Conservation (phyloP, 257 asterid species). For the Ophiorrhiza pumila region DNA sequence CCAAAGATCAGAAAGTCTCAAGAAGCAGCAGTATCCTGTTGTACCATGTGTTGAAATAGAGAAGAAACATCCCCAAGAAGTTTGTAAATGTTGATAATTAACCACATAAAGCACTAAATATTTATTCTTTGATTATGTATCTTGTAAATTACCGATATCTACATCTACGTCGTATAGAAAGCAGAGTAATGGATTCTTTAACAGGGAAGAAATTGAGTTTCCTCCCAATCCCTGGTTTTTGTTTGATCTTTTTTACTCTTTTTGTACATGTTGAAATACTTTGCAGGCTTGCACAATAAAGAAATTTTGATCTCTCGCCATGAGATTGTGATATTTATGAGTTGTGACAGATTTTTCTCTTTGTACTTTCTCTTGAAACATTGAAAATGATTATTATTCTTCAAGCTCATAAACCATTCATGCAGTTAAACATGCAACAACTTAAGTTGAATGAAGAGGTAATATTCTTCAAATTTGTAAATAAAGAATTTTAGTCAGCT, state of each 20-base stretch:
- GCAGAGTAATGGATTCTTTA: slow-evolving; percentile 9
- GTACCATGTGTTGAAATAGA: slow-evolving; percentile 18
- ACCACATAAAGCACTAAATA: background rate
- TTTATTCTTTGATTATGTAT: slow-evolving; percentile 12
- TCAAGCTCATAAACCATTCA: background rate
- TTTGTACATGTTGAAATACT: slow-evolving; percentile 3
- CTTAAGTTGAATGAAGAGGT: background rate
- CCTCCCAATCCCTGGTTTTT: background rate
- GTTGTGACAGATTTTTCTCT: background rate
- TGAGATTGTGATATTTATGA: background rate
- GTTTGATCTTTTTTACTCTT: background rate
- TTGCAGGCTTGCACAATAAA: background rate
- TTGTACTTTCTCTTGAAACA: background rate
- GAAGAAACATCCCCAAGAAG: slow-evolving; percentile 6
- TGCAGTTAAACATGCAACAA: background rate
- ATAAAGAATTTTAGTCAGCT: background rate
- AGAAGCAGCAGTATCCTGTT: slow-evolving; percentile 7
- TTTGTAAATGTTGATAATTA: slow-evolving; percentile 26
- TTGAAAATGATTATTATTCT: background rate
- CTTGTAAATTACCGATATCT: slow-evolving; percentile 16
- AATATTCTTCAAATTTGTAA: background rate
- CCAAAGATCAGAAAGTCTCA: slow-evolving; percentile 12
- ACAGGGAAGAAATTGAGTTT: background rate
- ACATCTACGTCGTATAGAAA: background rate
- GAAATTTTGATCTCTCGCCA: background rate